A percentile compares a stretch with the other conserved stretches of the same genome.
Conservation (phyloP, 2,329 filamentous ascomycete genomes). For the Exophiala xenobiotica region DNA sequence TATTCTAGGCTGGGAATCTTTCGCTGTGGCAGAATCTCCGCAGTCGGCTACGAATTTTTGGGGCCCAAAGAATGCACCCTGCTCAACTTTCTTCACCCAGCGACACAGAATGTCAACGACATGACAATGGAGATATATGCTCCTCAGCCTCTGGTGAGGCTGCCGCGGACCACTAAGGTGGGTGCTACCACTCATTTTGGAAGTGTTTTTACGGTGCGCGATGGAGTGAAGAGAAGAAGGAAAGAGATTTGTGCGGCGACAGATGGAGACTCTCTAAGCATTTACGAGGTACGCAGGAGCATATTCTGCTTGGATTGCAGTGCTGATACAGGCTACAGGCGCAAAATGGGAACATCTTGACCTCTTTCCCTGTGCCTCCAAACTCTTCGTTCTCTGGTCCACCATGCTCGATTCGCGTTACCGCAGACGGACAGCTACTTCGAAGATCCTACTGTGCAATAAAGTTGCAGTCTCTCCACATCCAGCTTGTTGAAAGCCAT, state of each 20-base stretch:
- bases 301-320: neutral
- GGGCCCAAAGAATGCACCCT: neutral
- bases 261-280: conserved; percentile 61
- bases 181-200: conserved; percentile 43
- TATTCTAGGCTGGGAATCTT: conserved; percentile 1
- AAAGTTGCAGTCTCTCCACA: conserved; percentile 48
- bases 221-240: conserved; percentile 60
- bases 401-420: conserved; percentile 58
- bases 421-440: conserved; percentile 46
- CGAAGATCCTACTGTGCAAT: conserved; percentile 59
- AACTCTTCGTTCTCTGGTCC: conserved; percentile 57
- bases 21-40: conserved; percentile 1
- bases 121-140: conserved; percentile 44
- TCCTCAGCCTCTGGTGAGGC: conserved; percentile 46
- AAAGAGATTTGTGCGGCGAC: conserved; percentile 60
- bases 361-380: conserved; percentile 62
- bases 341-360: conserved; percentile 59
- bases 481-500: conserved; percentile 51
- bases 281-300: conserved; percentile 56
- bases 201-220: conserved; percentile 54
- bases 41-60: conserved; percentile 2
- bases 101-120: conserved; percentile 3
- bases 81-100: neutral
- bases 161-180: conserved; percentile 45
- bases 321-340: conserved; percentile 44